Evolutionary conservation across 2,329 filamentous ascomycete species (phyloP).

Genomic region (Stemphylium beticola): DNA sequence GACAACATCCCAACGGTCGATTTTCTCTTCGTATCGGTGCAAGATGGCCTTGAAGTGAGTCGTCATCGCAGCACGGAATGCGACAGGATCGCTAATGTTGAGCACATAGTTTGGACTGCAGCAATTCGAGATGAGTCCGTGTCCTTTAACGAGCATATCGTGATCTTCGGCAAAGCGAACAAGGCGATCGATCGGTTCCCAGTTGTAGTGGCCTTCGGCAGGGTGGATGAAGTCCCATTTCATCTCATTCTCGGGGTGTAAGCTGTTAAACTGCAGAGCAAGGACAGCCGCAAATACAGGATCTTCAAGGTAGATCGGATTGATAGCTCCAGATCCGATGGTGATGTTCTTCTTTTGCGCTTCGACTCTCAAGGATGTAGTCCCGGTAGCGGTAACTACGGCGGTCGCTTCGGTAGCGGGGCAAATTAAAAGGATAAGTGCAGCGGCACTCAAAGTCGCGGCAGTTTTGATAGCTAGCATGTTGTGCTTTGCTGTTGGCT

Average conservation of each 20-base stretch:
- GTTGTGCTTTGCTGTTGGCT: background rate
- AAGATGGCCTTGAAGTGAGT: slow-evolving; percentile 11
- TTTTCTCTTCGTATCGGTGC: slow-evolving; percentile 2
- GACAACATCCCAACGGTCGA: slow-evolving; percentile 12
- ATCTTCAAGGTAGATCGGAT: slow-evolving; percentile 8
- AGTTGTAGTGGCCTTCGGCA: slow-evolving; percentile 6
- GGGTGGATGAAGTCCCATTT: slow-evolving; percentile 9
- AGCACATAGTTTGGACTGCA: slow-evolving; percentile 11
- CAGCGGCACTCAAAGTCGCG: background rate
- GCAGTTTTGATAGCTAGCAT: background rate
- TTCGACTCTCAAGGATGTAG: slow-evolving; percentile 4
- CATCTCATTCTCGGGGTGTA: slow-evolving; percentile 14
- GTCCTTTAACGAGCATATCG: slow-evolving; percentile 12
- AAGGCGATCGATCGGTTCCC: slow-evolving; percentile 1
- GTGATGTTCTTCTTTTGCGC: slow-evolving; percentile 3
- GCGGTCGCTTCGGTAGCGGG: background rate
- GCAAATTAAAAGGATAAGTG: background rate
- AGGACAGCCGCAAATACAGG: slow-evolving; percentile 8
- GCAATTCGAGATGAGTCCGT: slow-evolving; percentile 15
- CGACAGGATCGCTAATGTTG: slow-evolving; percentile 9
- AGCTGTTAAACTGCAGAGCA: slow-evolving; percentile 9
- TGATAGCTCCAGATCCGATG: slow-evolving; percentile 7
- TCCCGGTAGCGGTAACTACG: background rate
- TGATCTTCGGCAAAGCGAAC: slow-evolving; percentile 4
- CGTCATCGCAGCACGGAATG: slow-evolving; percentile 9